Conservation (phyloP, 2,329 filamentous ascomycete genomes). For the Neofusicoccum kwambonambiense region DNA sequence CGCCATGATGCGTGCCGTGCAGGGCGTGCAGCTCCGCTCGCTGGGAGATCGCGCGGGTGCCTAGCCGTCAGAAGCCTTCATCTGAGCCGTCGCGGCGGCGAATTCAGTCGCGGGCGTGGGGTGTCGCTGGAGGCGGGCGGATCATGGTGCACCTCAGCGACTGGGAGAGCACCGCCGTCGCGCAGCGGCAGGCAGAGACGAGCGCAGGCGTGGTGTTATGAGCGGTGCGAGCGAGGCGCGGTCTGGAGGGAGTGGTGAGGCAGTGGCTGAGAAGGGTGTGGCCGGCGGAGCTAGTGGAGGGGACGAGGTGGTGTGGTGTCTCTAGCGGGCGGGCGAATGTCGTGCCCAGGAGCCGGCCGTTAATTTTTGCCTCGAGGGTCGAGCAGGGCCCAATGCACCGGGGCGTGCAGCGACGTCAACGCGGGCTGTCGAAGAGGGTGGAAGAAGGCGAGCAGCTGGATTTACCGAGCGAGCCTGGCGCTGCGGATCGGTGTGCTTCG, state of each 20-base stretch:
- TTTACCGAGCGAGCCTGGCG: constrained; percentile 9
- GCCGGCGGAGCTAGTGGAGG: constrained; percentile 10
- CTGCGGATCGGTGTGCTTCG: constrained; percentile 17
- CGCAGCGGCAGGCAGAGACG: constrained; percentile 2
- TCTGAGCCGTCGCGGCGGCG: constrained; percentile 13
- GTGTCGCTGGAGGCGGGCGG: constrained; percentile 22
- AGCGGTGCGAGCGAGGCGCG: constrained; percentile 1
- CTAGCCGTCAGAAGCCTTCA: constrained; percentile 6
- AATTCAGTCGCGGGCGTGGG: constrained; percentile 14
- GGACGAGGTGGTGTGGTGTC: constrained; percentile 15
- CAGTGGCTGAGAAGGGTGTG: constrained; percentile 9
- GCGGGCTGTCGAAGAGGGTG: constrained; percentile 13
- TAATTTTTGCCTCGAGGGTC: constrained; percentile 12
- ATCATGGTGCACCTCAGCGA: constrained; percentile 30
- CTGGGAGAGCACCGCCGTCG: constrained; percentile 15
- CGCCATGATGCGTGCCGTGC: constrained; percentile 14
- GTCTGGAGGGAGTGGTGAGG: background rate
- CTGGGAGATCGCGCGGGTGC: constrained; percentile 3
- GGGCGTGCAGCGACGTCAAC: constrained; percentile 15
- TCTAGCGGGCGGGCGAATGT: constrained; percentile 5
- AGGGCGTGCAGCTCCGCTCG: background rate
- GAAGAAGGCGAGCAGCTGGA: constrained; percentile 7
- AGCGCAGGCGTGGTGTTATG: background rate
- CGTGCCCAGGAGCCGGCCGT: constrained; percentile 1
- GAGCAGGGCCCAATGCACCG: constrained; percentile 16